Conservation (phyloP, 129 eudicot genomes). For the Tagetes patula region DNA sequence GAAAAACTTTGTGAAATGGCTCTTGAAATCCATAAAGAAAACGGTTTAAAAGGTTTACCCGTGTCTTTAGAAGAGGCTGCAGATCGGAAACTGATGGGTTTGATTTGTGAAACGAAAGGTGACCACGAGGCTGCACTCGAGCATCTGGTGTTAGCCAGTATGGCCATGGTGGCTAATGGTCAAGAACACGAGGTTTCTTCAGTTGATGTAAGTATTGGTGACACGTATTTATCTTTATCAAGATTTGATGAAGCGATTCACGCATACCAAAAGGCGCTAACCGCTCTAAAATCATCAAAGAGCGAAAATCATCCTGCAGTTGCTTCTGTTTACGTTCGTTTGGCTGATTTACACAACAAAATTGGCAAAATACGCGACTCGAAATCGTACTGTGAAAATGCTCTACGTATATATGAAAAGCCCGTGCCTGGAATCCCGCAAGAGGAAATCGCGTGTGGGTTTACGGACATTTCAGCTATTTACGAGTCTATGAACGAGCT, state of each 20-base stretch:
- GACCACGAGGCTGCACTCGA: conserved; percentile 85
- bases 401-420: conserved; percentile 68
- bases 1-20: conserved; percentile 70
- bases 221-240: conserved; percentile 61
- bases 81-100: conserved; percentile 81
- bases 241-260: conserved; percentile 78
- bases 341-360: conserved; percentile 72
- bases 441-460: conserved; percentile 79
- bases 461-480: conserved; percentile 73
- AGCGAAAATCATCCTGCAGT: conserved; percentile 83
- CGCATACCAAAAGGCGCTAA: conserved; percentile 78
- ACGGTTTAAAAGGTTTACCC: conserved; percentile 47
- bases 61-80: conserved; percentile 80
- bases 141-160: conserved; percentile 86
- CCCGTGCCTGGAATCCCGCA: conserved; percentile 68
- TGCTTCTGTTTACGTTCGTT: conserved; percentile 74
- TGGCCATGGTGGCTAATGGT: conserved; percentile 88
- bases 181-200: conserved; percentile 76
- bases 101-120: conserved; percentile 75
- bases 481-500: conserved; percentile 85
- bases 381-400: conserved; percentile 73
- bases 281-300: conserved; percentile 54
- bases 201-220: conserved; percentile 85
- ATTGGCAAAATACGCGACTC: conserved; percentile 76
- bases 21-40: conserved; percentile 70